Percentiles rank a stretch among this genome's conserved stretches.
phyloP scores from a whole-genome alignment of 164 flowering plant species.

The Stephania yunnanensis region DNA sequence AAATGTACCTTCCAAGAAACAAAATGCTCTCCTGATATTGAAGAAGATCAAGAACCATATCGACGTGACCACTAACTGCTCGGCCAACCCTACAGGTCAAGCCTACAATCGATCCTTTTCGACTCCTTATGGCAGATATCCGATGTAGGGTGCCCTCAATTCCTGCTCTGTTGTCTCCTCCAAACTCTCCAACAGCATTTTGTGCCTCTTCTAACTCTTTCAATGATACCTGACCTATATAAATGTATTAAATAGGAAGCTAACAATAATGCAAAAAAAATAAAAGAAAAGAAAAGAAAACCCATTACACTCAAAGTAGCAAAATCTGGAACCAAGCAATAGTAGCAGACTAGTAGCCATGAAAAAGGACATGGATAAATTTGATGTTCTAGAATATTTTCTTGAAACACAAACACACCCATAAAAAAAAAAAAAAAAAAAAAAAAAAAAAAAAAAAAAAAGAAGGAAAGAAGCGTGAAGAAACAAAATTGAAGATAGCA shows the following conservation, averaged over 20 bases:
- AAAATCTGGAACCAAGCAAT: too few species aligned
- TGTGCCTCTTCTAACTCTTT: slow-evolving; percentile 62
- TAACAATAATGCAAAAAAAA: not conserved
- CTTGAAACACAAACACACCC: too few species aligned
- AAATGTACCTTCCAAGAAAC: slow-evolving; percentile 61
- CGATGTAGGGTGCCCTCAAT: slow-evolving; percentile 72
- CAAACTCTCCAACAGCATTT: slow-evolving; percentile 62
- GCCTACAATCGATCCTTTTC: slow-evolving; percentile 54
- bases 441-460: not conserved
- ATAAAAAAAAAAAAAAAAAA: too few species aligned
- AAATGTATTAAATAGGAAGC: slow-evolving; percentile 9
- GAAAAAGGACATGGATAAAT: too few species aligned
- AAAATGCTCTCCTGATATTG: slow-evolving; percentile 62
- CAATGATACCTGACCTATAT: slow-evolving; percentile 42
- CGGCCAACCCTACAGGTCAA: slow-evolving; percentile 75
- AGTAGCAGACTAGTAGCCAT: too few species aligned
- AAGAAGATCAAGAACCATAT: slow-evolving; percentile 65
- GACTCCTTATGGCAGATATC: slow-evolving; percentile 66
- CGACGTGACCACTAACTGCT: slow-evolving; percentile 59
- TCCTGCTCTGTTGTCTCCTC: slow-evolving; percentile 70
- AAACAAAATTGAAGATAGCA: not conserved
- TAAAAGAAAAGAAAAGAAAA: not conserved
- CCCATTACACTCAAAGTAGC: not conserved
- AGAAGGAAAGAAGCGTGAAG: not conserved
- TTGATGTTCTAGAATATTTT: too few species aligned